Base-by-base conservation (phyloP, 2,329 filamentous ascomycete species). In the Diaporthe citri region DNA sequence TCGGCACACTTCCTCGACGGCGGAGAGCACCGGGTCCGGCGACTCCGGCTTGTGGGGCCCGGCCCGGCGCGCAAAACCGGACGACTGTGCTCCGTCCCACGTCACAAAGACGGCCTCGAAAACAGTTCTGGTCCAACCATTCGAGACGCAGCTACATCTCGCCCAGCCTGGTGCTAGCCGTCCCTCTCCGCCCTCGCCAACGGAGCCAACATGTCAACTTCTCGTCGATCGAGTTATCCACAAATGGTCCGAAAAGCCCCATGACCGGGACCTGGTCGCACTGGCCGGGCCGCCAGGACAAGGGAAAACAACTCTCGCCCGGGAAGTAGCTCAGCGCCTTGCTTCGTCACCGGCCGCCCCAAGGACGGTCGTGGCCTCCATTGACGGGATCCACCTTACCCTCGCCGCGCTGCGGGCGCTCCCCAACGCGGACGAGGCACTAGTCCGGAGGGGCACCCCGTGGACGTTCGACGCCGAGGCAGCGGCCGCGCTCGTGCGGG, bases 381-480 rank as follows among this genome's bases (percentile, higher is more conserved):
- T 48, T 7, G 43, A 48, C 20, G 43, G 43, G 43, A 22, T 48
- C 43, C 43, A 48, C 20, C 20, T 48, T 6, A 48, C 20, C 43
- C 43, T 48, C 5, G 43, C 43, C 52, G 52, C 52, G 2, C 52
- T 55, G 52, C 52, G 13, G 20, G 77, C 78, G 7, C 78, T 82
- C n/a, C 81, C 81, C 25, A 82, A 83, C 72, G 78, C 78, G 25
- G 74, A 69, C 8, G 81, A 83, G 72, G 82, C 82, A 17, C 70
- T 82, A 57, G 77, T 78, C 41, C 79, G 80, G 8, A 78, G 82
- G n/a, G 82, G 82, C 22, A 81, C 82, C 3, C 79, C 80, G 15
- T 84, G 81, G 81, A 82, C 82, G 0, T 83, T 82, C 75, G 80
- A 83, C 72, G 80, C 77, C 9, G 75, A 72, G 15, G 79, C 72